These are phyloP conservation scores for Aspergillus carbonarius DNA, from an alignment of 2,329 filamentous ascomycete genomes.

Conservation along the genomic window DNA sequence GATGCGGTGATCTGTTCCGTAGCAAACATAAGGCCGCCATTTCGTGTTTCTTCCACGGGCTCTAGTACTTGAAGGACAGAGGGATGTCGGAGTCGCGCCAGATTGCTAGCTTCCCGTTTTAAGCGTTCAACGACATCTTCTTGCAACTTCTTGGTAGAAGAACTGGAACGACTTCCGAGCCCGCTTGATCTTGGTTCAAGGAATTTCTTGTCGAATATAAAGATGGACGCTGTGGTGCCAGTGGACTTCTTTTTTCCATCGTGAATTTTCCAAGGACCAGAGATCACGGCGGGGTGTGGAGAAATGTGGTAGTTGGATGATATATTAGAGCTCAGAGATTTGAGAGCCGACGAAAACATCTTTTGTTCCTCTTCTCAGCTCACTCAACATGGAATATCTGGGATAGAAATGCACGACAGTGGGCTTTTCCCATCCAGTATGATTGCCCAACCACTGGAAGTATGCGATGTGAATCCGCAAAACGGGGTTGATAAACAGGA, in stretches of 20 bases:
- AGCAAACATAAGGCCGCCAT: constrained; percentile 90
- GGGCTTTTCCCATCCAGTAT: background rate
- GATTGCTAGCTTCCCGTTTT: constrained; percentile 85
- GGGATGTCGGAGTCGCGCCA: constrained; percentile 86
- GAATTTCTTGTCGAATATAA: constrained; percentile 88
- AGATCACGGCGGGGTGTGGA: constrained; percentile 70
- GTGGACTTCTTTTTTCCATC: constrained; percentile 97
- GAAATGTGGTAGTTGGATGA: constrained; percentile 85
- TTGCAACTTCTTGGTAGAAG: constrained; percentile 70
- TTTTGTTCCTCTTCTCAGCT: constrained; percentile 26
- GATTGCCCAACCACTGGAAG: background rate
- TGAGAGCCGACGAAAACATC: constrained; percentile 93
- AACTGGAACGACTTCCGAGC: constrained; percentile 60
- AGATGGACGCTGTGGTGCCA: constrained; percentile 83
- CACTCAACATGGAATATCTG: background rate
- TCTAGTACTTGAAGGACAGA: constrained; percentile 90
- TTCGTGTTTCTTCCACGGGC: constrained; percentile 90
- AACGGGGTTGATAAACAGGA: background rate
- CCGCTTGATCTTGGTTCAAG: constrained; percentile 68
- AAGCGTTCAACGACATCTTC: constrained; percentile 90
- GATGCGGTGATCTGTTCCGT: constrained; percentile 89
- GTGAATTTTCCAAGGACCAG: constrained; percentile 96
- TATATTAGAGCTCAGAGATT: constrained; percentile 94
- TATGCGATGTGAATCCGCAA: background rate
- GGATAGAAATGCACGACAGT: background rate